Evolutionary conservation across 2,329 filamentous ascomycete species (phyloP), one percentile per base, ranked within the genome.

Genomic region (Beauveria sp.): DNA sequence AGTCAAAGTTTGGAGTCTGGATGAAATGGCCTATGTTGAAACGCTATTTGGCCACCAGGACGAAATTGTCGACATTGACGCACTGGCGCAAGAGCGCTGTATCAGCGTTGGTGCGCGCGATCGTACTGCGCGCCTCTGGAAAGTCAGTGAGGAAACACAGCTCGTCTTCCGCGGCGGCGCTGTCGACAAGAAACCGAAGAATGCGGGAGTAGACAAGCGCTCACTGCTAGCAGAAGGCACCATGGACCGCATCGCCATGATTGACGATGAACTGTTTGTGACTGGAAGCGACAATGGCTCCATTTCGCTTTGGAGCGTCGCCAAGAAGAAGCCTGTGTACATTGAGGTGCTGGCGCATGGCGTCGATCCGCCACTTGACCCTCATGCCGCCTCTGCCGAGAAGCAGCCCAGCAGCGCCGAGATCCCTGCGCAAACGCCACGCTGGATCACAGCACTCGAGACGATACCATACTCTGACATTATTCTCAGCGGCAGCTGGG

Each of bases 31-130:
- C 51, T 99, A 98, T 70, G 85, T 97, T 34, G 95, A 99, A 74
- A 98, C 93, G 0, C 81, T 99, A 0, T 98, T 97, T 71, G 95
- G 95, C 50, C 95, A 99, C 75, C 93, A 97, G 71, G 93, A 98
- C 71, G 83, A 90, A 65, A 89, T 98, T 5, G 81, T 93, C 43
- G 90, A 92, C 70, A 85, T 99, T 60, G 89, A 90, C 65, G 88
- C 91, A 24, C 81, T 96, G 64, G 87, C 88, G 2, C 86, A 92
- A 67, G 95, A 98, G 74, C 87, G 91, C 54, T 97, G 95, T 71
- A 82, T 98, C 63, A 95, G 88, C 64, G 95, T 96, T 20, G 95
- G 95, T 60, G 89, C 91, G 6, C 83, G 95, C 66, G 95, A 99
- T 73, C 87, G 93, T 62, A 97, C 93, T 2, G 95, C 93, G 45